These are phyloP conservation scores for Talaromyces sp. DNA, from an alignment of 2,329 filamentous ascomycete species.

Conservation along the genomic window DNA sequence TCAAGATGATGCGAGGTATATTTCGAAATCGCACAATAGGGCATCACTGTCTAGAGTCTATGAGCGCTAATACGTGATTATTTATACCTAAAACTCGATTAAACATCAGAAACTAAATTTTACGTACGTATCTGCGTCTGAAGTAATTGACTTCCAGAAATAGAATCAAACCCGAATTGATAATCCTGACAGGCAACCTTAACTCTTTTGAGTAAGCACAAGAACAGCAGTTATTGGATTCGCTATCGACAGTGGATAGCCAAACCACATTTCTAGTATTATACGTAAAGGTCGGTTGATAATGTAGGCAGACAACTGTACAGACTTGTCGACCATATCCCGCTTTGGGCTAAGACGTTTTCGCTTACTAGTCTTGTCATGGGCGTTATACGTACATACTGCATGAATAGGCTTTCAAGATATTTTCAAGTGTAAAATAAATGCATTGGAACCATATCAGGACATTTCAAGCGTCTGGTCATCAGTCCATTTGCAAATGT, in stretches of 20 bases:
- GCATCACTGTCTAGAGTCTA: neutral
- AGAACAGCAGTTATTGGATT: neutral
- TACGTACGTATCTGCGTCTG: neutral
- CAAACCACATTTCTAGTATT: neutral
- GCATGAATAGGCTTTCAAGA: neutral
- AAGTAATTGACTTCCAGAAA: neutral
- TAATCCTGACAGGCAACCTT: neutral
- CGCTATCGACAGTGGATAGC: neutral
- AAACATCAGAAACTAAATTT: no score
- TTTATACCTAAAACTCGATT: no score
- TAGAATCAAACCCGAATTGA: neutral
- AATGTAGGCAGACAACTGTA: neutral
- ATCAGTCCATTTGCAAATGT: neutral
- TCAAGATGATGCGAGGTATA: neutral
- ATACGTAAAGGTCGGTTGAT: neutral
- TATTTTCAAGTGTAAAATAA: neutral
- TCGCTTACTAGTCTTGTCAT: neutral
- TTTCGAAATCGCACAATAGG: neutral
- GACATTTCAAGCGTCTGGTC: neutral
- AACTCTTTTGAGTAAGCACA: neutral
- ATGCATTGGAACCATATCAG: neutral
- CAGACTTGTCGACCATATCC: neutral
- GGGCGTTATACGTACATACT: neutral
- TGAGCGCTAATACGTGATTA: no score
- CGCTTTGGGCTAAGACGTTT: neutral